phyloP scores from a whole-genome alignment of 2,329 filamentous ascomycete species.

The Calonectria pauciramosa region DNA sequence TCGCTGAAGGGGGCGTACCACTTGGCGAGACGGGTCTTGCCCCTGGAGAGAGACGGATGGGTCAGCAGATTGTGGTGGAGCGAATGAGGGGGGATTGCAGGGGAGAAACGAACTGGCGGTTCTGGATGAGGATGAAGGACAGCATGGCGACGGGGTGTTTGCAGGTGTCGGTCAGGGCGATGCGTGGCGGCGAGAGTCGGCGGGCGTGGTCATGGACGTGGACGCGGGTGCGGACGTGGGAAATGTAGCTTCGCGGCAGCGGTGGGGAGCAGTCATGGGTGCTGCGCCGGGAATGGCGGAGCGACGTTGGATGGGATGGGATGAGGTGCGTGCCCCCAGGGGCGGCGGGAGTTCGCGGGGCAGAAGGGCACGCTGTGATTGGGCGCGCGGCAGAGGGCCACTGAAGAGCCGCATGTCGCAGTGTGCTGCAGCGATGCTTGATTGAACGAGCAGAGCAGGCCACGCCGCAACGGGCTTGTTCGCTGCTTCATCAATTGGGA shows the following conservation, averaged over 20 bases:
- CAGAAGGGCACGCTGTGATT: constrained; percentile 27
- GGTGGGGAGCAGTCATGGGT: constrained; percentile 7
- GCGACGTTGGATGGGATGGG: not conserved
- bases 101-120: constrained; percentile 76
- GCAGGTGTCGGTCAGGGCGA: not conserved
- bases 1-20: constrained; percentile 99
- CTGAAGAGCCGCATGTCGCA: constrained; percentile 17
- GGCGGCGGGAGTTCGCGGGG: constrained; percentile 23
- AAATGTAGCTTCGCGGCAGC: constrained; percentile 3
- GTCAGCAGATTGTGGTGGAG: not conserved
- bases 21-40: constrained; percentile 97
- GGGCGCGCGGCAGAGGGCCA: not conserved
- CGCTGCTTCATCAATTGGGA: not conserved
- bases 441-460: not conserved
- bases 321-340: constrained; percentile 8
- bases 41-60: constrained; percentile 66
- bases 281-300: constrained; percentile 26
- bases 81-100: not conserved
- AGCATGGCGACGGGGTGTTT: constrained; percentile 63
- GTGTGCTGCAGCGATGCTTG: not conserved
- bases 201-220: constrained; percentile 4
- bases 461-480: not conserved
- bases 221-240: constrained; percentile 14
- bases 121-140: constrained; percentile 92
- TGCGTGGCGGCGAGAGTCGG: constrained; percentile 1